phyloP scores from a whole-genome alignment of 495 filamentous ascomycete species.

The Hyaloscypha finlandica region DNA sequence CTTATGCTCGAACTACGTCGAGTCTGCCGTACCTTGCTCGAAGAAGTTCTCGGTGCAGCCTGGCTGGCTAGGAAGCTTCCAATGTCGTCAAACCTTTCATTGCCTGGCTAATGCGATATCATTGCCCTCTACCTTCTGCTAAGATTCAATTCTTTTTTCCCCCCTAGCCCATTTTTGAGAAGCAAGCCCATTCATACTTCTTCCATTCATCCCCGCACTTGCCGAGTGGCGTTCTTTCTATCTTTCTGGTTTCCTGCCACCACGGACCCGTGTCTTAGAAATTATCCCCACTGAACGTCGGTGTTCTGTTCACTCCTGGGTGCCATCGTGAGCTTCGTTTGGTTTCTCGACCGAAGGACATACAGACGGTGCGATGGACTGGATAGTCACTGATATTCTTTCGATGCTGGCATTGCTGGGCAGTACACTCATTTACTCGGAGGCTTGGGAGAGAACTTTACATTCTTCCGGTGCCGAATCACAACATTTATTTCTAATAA shows the following conservation, averaged over 20 bases:
- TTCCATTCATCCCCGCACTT: constrained; percentile 13
- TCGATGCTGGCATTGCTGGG: constrained; percentile 16
- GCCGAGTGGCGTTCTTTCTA: constrained; percentile 8
- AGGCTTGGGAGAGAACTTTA: background rate
- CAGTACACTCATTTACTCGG: constrained; percentile 3
- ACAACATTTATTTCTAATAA: constrained; percentile 9
- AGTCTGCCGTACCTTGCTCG: constrained; percentile 10
- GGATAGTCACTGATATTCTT: constrained; percentile 16
- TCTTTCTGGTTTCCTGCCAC: constrained; percentile 9
- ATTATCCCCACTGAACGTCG: constrained; percentile 14
- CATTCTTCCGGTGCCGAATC: constrained; percentile 20
- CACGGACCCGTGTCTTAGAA: constrained; percentile 9
- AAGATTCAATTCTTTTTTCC: background rate
- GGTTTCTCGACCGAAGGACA: background rate
- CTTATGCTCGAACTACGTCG: background rate
- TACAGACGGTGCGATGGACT: background rate
- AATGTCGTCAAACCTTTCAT: constrained; percentile 7
- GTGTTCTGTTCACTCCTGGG: constrained; percentile 1
- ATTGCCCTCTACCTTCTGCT: background rate
- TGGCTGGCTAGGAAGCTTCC: background rate
- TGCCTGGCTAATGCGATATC: constrained; percentile 4
- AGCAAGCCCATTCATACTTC: constrained; percentile 4
- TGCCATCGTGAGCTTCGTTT: background rate
- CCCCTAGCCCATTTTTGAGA: background rate
- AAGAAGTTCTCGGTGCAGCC: background rate